phyloP scores from a whole-genome alignment of 768 basidiomycete genomes.

The Suillus occidentalis region DNA sequence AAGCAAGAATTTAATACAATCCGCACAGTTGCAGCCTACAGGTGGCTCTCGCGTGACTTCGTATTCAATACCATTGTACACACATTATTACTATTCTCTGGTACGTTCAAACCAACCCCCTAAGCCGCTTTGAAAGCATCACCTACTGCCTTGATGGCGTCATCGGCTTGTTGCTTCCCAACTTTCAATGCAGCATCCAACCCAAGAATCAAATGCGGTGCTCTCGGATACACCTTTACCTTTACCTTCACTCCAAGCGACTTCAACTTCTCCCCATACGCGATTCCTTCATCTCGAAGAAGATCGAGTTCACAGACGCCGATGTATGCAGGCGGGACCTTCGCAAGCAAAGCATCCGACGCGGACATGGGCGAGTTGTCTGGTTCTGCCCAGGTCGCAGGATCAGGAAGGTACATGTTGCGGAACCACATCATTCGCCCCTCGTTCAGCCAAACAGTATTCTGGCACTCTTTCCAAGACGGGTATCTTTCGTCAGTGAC shows the following conservation, averaged over 20 bases:
- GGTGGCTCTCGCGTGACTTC: not conserved
- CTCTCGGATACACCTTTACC: constrained; percentile 53
- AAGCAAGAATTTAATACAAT: too few species aligned
- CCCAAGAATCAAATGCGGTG: constrained; percentile 66
- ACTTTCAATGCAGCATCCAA: constrained; percentile 51
- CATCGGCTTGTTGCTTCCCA: constrained; percentile 18
- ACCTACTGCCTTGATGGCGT: constrained; percentile 24
- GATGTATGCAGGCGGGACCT: constrained; percentile 59
- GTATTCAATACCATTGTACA: not conserved
- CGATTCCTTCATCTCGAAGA: constrained; percentile 62
- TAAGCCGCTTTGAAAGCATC: constrained; percentile 17
- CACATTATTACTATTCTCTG: not conserved
- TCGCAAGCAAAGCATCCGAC: constrained; percentile 49
- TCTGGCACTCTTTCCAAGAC: constrained; percentile 56
- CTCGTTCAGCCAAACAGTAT: constrained; percentile 59
- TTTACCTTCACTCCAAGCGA: constrained; percentile 55
- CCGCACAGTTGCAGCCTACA: too few species aligned
- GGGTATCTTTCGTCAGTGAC: constrained; percentile 35
- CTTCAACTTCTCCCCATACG: constrained; percentile 58
- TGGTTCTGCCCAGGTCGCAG: constrained; percentile 59
- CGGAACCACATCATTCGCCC: constrained; percentile 74
- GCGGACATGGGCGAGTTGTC: constrained; percentile 71
- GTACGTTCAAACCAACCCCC: not conserved
- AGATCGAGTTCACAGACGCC: constrained; percentile 67
- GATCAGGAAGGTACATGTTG: constrained; percentile 62